phyloP scores from a whole-genome alignment of 2,329 filamentous ascomycete genomes.

The Hypoxylon sp. region DNA sequence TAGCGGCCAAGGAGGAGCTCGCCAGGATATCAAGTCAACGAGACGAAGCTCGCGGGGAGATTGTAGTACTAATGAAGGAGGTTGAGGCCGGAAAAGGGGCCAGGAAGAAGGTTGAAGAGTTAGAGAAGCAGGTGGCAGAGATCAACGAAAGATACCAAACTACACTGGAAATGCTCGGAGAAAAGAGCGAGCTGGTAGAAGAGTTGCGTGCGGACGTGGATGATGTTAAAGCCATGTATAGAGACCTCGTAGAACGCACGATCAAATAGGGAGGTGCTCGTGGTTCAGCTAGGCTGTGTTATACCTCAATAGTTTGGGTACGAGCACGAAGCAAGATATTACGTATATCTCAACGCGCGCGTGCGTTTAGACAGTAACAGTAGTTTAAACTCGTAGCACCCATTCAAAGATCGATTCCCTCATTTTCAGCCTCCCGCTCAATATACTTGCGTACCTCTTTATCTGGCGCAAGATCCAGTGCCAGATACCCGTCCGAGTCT shows the following conservation, averaged over 20 bases:
- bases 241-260: slow-evolving; percentile 89
- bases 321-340: slow-evolving; percentile 31
- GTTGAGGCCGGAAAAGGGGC: slow-evolving; percentile 76
- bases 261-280: slow-evolving; percentile 67
- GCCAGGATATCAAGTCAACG: slow-evolving; percentile 83
- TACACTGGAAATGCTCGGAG: slow-evolving; percentile 92
- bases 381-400: slow-evolving; percentile 2
- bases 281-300: slow-evolving; percentile 21
- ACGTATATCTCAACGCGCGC: slow-evolving; percentile 10
- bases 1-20: slow-evolving; percentile 88
- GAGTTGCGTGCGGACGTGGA: slow-evolving; percentile 89
- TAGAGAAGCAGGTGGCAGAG: slow-evolving; percentile 77
- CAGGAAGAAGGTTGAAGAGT: slow-evolving; percentile 69
- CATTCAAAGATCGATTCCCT: slow-evolving; percentile 74
- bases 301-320: slow-evolving; percentile 31
- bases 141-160: slow-evolving; percentile 87
- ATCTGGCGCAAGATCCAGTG: slow-evolving; percentile 89
- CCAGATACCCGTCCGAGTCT: slow-evolving; percentile 76
- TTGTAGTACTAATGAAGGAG: slow-evolving; percentile 91
- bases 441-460: slow-evolving; percentile 85
- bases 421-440: slow-evolving; percentile 80
- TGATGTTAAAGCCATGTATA: slow-evolving; percentile 96
- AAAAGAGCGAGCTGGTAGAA: slow-evolving; percentile 96
- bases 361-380: neutral
- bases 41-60: slow-evolving; percentile 91